Percentiles rank a stretch among this genome's conserved stretches.
Conservation (phyloP, 2,329 filamentous ascomycete genomes). For the Aspergillus arachidicola region DNA sequence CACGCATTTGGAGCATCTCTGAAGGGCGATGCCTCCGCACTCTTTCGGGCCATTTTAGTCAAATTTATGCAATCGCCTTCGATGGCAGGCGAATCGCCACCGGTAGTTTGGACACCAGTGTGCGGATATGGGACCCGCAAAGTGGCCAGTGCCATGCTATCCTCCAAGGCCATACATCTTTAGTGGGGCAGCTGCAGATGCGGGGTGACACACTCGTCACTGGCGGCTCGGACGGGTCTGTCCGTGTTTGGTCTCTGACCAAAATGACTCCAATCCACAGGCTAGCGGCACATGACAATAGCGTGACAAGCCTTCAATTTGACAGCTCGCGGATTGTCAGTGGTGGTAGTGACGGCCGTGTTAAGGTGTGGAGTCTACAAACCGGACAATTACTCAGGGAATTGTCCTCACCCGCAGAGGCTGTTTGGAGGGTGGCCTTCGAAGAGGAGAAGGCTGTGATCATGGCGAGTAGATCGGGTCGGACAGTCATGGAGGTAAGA, state of each 20-base stretch:
- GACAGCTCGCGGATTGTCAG: conserved; percentile 94
- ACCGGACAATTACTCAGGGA: conserved; percentile 89
- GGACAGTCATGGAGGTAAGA: conserved; percentile 96
- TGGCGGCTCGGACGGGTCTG: conserved; percentile 92
- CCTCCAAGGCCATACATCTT: conserved; percentile 92
- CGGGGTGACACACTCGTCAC: conserved; percentile 92
- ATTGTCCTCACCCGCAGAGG: conserved; percentile 86
- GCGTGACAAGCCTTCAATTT: conserved; percentile 95
- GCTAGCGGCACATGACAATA: conserved; percentile 95
- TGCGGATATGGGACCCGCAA: conserved; percentile 91
- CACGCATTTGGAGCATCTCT: conserved; percentile 96
- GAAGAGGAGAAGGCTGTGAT: conserved; percentile 98
- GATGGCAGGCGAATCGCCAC: conserved; percentile 92
- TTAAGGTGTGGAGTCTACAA: conserved; percentile 97
- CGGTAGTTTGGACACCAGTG: conserved; percentile 93
- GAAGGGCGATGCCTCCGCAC: conserved; percentile 91
- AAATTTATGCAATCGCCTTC: conserved; percentile 98
- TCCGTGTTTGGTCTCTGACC: conserved; percentile 92
- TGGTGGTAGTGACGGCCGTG: conserved; percentile 93
- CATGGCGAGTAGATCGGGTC: conserved; percentile 79
- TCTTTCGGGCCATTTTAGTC: conserved; percentile 91
- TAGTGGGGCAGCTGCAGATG: conserved; percentile 96
- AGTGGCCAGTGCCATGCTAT: conserved; percentile 88
- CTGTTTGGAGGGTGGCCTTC: conserved; percentile 96
- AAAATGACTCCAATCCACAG: conserved; percentile 91